These are phyloP conservation scores for Barnettozyma pratensis DNA, from an alignment of 805 yeast genomes.

Conservation along the genomic window DNA sequence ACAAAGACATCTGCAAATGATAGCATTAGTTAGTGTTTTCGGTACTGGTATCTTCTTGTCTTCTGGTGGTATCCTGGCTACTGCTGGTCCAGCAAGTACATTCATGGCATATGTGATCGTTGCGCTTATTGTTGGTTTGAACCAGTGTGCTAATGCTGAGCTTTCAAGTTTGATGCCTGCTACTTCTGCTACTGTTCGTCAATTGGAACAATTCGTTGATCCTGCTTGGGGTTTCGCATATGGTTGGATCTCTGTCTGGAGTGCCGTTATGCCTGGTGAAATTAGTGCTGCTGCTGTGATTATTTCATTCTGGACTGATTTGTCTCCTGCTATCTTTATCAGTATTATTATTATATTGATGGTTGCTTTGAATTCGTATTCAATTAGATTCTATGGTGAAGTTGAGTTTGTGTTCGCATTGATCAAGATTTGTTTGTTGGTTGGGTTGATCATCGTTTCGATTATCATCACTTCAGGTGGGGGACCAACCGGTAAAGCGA, in stretches of 20 bases:
- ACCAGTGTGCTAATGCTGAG: slow-evolving; percentile 37
- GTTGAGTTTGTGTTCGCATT: slow-evolving; percentile 49
- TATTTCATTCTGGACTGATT: slow-evolving; percentile 39
- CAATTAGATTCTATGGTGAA: slow-evolving; percentile 42
- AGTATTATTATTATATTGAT: slow-evolving; percentile 34
- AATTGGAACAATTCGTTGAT: slow-evolving; percentile 34
- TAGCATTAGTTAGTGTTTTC: slow-evolving; percentile 41
- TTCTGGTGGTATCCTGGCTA: slow-evolving; percentile 33
- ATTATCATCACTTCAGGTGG: slow-evolving; percentile 58
- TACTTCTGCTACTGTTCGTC: slow-evolving; percentile 32
- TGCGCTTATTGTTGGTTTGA: slow-evolving; percentile 33
- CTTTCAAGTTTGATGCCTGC: slow-evolving; percentile 33
- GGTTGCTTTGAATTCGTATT: slow-evolving; percentile 31
- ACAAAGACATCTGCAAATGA: slow-evolving; percentile 39
- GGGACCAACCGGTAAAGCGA: slow-evolving; percentile 40
- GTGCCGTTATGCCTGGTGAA: slow-evolving; percentile 39
- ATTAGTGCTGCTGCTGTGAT: slow-evolving; percentile 40
- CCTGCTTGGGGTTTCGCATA: slow-evolving; percentile 41
- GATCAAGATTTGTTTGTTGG: slow-evolving; percentile 56
- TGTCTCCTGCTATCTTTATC: slow-evolving; percentile 41
- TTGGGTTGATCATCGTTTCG: slow-evolving; percentile 53
- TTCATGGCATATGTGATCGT: slow-evolving; percentile 29
- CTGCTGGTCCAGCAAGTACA: slow-evolving; percentile 31
- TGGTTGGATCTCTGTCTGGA: slow-evolving; percentile 39
- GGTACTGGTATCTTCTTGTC: slow-evolving; percentile 39